Conservation (phyloP, 2,329 filamentous ascomycete genomes). For the Botrytis squamosa region DNA sequence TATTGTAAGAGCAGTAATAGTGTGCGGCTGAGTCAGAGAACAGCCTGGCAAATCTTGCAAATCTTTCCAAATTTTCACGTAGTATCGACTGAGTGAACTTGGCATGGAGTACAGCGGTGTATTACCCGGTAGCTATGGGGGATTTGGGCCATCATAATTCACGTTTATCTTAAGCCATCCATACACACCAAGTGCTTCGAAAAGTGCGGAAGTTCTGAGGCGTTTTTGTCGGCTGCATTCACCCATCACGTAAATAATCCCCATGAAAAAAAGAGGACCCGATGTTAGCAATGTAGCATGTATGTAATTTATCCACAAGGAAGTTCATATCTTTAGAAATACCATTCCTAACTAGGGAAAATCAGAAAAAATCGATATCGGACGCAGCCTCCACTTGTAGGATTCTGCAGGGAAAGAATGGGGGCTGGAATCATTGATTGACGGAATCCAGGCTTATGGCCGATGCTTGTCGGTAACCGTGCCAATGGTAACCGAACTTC, state of each 20-base stretch:
- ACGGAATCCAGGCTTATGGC: background rate
- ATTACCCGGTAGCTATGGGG: background rate
- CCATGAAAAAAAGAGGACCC: background rate
- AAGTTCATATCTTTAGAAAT: constrained; percentile 1
- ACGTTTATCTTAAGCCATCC: constrained; percentile 3
- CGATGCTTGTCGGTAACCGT: constrained; percentile 9
- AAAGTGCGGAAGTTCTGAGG: background rate
- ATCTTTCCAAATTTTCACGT: background rate
- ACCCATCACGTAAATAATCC: background rate
- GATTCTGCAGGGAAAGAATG: constrained; percentile 5
- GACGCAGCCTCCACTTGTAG: background rate
- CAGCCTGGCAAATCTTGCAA: background rate
- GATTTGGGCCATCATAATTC: background rate
- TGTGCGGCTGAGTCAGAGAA: constrained; percentile 18
- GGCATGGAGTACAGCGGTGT: background rate
- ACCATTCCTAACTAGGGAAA: background rate
- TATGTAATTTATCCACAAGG: background rate
- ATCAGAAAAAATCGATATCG: constrained; percentile 10
- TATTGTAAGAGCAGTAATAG: background rate
- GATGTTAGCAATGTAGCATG: background rate
- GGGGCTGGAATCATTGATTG: constrained; percentile 16
- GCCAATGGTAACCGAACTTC: background rate
- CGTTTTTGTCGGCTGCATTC: background rate
- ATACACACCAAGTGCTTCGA: background rate
- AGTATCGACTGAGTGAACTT: background rate